Evolutionary conservation across 129 eudicot genomes (phyloP).

Genomic region (Centaurea solstitialis): DNA sequence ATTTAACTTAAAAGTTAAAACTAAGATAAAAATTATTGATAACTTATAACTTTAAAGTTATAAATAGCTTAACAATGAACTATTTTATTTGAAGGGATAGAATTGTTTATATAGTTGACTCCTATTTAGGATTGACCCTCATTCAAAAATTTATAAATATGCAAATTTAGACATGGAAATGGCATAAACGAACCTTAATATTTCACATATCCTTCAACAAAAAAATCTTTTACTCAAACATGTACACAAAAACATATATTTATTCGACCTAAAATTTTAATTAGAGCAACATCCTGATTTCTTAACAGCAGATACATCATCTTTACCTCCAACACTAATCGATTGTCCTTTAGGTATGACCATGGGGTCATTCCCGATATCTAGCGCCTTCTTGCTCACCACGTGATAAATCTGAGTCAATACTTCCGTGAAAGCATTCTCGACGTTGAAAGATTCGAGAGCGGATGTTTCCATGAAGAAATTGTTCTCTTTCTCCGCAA

Average conservation of each 20-base stretch:
- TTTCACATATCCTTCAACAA: conserved; percentile 3
- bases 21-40: no score
- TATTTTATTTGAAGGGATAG: no score
- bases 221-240: conserved; percentile 5
- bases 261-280: conserved; percentile 23
- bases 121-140: no score
- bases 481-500: conserved; percentile 57
- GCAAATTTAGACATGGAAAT: not conserved
- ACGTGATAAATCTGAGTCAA: conserved; percentile 69
- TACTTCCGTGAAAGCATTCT: conserved; percentile 75
- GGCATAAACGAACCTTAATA: conserved; percentile 14
- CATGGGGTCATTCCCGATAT: conserved; percentile 58
- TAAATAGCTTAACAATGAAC: no score
- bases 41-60: no score
- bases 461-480: conserved; percentile 88
- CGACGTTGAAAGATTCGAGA: conserved; percentile 70
- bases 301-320: conserved; percentile 75
- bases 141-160: no score
- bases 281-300: conserved; percentile 71
- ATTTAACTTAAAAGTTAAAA: no score
- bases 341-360: conserved; percentile 70
- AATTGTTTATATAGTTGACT: no score
- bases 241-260: conserved; percentile 3
- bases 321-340: conserved; percentile 62
- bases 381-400: conserved; percentile 72